Base-by-base conservation (phyloP, 2,329 filamentous ascomycete genomes). In the Colletotrichum coccodes region DNA sequence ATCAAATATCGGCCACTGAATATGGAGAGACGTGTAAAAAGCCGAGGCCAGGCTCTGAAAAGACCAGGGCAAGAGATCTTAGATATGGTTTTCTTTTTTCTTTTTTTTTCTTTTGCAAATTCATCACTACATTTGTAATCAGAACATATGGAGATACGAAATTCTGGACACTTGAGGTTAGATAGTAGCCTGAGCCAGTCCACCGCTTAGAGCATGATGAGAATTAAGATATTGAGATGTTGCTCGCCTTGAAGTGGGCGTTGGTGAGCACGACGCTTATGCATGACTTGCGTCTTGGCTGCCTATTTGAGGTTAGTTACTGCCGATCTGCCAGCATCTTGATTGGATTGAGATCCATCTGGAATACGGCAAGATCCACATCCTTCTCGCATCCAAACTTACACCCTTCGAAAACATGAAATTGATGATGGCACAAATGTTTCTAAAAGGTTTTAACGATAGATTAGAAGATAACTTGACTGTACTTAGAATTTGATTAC, bases 201-300 rank as follows among this genome's bases (percentile, higher is more conserved):
- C 9, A 59, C 26, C 28, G 1, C 40, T 23, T 28, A 34, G 5
- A 46, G 40, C 56, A 34, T n/a, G n/a, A n/a, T n/a, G n/a, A n/a
- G n/a, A n/a, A n/a, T n/a, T n/a, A n/a, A n/a, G n/a, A n/a, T n/a
- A n/a, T n/a, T n/a, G n/a, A n/a, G n/a, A 47, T 42, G n/a, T 40
- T 30, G 36, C 38, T 34, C 36, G 16, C 0, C 11, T 42, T 0
- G 21, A 42, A n/a, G 23, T 21, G 2, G 2, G 30, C 30, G 26
- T 36, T 7, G 2, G 42, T n/a, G 2, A 1, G 21, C 16, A 16
- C 21, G 26, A 32, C 56, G 42, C 42, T 59, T 6, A 59, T 59
- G 56, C 56, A 59, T 42, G 7, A 47, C 42, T 47, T 59, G 56
- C 42, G 56, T 59, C 56, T 59, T 59, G 56, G 56, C 56, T 59